These are phyloP conservation scores for Boletus edulis DNA, from an alignment of 768 basidiomycete species.

Conservation along the genomic window DNA sequence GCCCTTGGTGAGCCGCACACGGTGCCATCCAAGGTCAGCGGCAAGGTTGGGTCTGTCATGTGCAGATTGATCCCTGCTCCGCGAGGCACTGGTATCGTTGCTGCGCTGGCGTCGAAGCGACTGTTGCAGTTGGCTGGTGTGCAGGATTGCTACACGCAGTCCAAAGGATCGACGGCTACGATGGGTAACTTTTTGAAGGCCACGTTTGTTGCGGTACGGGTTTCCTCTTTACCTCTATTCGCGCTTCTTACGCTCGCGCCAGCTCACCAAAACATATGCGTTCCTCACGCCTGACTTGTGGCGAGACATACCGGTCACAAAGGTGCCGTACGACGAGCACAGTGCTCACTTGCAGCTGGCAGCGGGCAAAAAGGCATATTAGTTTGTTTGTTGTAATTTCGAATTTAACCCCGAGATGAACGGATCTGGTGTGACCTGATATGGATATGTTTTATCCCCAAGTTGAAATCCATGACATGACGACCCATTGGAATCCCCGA, in stretches of 20 bases:
- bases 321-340: slow-evolving; percentile 94
- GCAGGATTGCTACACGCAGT: slow-evolving; percentile 96
- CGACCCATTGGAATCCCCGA: neutral
- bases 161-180: slow-evolving; percentile 97
- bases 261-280: slow-evolving; percentile 97
- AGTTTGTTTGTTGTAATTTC: slow-evolving; percentile 25
- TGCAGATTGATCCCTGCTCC: slow-evolving; percentile 98
- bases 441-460: too few species aligned
- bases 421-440: neutral
- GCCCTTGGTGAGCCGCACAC: slow-evolving; percentile 99
- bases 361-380: slow-evolving; percentile 71
- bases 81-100: slow-evolving; percentile 98
- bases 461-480: too few species aligned
- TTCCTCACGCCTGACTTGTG: slow-evolving; percentile 99
- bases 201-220: slow-evolving; percentile 86
- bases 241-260: slow-evolving; percentile 1
- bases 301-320: slow-evolving; percentile 89
- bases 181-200: slow-evolving; percentile 99
- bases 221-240: neutral
- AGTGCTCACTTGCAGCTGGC: slow-evolving; percentile 86
- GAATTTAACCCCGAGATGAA: neutral
- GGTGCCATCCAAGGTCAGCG: slow-evolving; percentile 96
- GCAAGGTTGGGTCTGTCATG: slow-evolving; percentile 99
- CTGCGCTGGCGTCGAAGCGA: slow-evolving; percentile 96
- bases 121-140: slow-evolving; percentile 97